phyloP scores from a whole-genome alignment of 257 asterid species.

The Lithospermum erythrorhizon region DNA sequence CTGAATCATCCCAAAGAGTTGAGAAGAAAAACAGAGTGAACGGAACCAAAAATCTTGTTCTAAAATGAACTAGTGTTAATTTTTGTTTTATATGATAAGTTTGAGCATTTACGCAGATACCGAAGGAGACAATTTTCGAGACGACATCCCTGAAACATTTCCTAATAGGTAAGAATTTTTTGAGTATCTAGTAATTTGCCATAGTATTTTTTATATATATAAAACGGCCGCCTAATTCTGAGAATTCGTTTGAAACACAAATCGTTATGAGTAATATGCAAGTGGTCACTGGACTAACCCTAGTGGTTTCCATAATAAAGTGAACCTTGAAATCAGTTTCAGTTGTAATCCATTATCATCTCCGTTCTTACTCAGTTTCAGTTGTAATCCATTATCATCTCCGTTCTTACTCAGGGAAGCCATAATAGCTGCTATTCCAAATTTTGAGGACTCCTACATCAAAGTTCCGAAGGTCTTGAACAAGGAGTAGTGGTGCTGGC shows the following conservation, averaged over 20 bases:
- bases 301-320: neutral
- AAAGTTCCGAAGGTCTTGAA: conserved; percentile 80
- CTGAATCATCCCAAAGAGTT: neutral
- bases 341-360: neutral
- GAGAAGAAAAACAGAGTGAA: neutral
- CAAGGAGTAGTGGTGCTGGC: conserved; percentile 32
- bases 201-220: too few relatives aligned
- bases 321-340: neutral
- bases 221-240: too few relatives aligned
- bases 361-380: conserved; percentile 2
- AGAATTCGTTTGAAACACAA: too few relatives aligned
- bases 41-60: too few relatives aligned
- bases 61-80: too few relatives aligned
- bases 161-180: conserved; percentile 35
- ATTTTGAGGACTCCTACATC: conserved; percentile 59
- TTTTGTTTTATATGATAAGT: neutral
- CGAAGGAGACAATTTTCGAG: conserved; percentile 46
- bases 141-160: conserved; percentile 45
- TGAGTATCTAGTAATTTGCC: neutral
- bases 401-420: conserved; percentile 41
- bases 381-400: neutral
- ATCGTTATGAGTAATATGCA: too few relatives aligned
- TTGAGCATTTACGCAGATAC: conserved; percentile 34
- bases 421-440: conserved; percentile 54
- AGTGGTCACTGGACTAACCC: too few relatives aligned